Base-by-base conservation (phyloP, 2,329 filamentous ascomycete genomes). In the Talaromyces pinophilus region DNA sequence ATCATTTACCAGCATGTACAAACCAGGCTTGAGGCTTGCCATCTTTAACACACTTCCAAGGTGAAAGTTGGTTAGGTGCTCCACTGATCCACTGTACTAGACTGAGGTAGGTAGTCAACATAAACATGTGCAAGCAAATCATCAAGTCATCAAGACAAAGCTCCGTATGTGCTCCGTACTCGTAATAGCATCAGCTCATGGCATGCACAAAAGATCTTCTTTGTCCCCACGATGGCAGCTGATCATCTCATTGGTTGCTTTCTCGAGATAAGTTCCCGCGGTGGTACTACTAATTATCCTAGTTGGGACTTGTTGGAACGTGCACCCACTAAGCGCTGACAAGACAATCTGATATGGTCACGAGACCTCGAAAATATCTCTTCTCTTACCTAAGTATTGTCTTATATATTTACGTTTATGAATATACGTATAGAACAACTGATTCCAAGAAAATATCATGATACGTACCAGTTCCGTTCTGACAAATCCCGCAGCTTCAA, bases 231-330 rank as follows among this genome's bases (percentile, higher is more conserved):
- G 22, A 44, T 60, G 38, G 30, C 11, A 35, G 19, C 19, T 15
- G 46, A 48, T 48, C 3, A 3, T 15, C 3, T 60, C n/a, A 40
- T 44, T 60, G 35, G 57, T 4, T 22, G 17, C 2, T n/a, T 4
- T 10, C 1, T 54, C 25, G 25, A 30, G 59, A 61, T 61, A 61
- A 61, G 59, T 35, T 61, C 59, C 59, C 38, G 40, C 57, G 25
- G 59, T 35, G 10, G 59, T 61, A 48, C 30, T 33, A 8, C 22
- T 55, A 28, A 6, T 17, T 28, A 15, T 22, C 44, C 44, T 46
- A 46, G 42, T 46, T 11, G 42, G 42, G 42, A 46, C 22, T 7
- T 30, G 48, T 8, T 57, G 54, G 54, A 57, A 57, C 54, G 54
- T 57, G 54, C 54, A 40, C 52, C 28, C n/a, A 11, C 46, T 25